phyloP scores from a whole-genome alignment of 164 flowering plant species.

The Vitis rotundifolia region DNA sequence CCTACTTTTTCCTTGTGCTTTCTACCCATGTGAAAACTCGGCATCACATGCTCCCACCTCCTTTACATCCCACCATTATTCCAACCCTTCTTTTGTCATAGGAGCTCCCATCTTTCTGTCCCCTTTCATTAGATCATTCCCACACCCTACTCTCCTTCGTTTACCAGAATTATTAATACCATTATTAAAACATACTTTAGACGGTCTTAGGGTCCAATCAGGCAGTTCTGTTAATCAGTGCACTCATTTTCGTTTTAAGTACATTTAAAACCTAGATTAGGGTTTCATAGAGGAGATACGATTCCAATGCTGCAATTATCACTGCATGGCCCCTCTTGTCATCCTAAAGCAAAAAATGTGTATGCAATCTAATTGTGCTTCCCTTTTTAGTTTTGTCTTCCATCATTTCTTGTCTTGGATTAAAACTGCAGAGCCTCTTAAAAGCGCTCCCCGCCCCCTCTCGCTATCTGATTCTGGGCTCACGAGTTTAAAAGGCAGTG shows the following conservation, averaged over 20 bases:
- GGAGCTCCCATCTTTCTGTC: slow-evolving; percentile 22
- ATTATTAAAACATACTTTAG: slow-evolving; percentile 14
- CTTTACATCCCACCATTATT: slow-evolving; percentile 33
- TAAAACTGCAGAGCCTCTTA: slow-evolving; percentile 10
- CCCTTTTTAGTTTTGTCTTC: slow-evolving; percentile 19
- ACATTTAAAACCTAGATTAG: slow-evolving; percentile 3
- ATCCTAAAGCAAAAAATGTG: slow-evolving; percentile 6
- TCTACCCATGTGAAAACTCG: slow-evolving; percentile 33
- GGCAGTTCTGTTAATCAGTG: slow-evolving; percentile 19
- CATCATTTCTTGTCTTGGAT: slow-evolving; percentile 36
- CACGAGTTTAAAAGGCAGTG: not conserved
- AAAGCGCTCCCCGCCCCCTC: slow-evolving; percentile 5
- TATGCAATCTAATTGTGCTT: slow-evolving; percentile 19
- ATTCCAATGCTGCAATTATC: slow-evolving; percentile 26
- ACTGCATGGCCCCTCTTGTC: slow-evolving; percentile 20
- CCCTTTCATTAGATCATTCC: slow-evolving; percentile 23
- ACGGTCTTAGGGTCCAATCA: slow-evolving; percentile 16
- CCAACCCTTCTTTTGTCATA: slow-evolving; percentile 24
- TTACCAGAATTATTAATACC: slow-evolving; percentile 8
- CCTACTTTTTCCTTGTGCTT: slow-evolving; percentile 10
- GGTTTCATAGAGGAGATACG: slow-evolving; percentile 13
- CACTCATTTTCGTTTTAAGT: slow-evolving; percentile 16
- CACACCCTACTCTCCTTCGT: slow-evolving; percentile 6
- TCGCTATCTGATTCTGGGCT: not conserved
- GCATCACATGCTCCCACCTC: slow-evolving; percentile 47